Percentiles rank a stretch among this genome's conserved stretches.
phyloP scores from a whole-genome alignment of 2,329 filamentous ascomycete species.

The Aspergillus spinulosporus region DNA sequence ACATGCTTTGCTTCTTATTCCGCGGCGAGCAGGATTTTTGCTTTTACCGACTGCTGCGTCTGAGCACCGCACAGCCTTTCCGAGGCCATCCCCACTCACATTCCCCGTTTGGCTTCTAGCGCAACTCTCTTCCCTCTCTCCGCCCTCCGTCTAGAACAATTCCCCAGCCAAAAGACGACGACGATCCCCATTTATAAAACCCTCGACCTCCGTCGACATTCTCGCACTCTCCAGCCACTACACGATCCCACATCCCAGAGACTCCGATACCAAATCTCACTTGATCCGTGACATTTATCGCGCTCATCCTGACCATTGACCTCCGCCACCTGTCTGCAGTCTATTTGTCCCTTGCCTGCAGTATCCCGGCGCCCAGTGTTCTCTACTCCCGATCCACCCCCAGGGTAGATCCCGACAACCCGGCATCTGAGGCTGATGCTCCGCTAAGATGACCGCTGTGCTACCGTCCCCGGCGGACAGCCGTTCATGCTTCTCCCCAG shows the following conservation, averaged over 20 bases:
- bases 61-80: background rate
- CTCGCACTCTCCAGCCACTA: background rate
- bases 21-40: background rate
- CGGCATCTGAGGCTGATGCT: constrained; percentile 8
- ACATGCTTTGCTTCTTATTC: background rate
- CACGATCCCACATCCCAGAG: too few relatives aligned
- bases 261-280: too few relatives aligned
- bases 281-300: background rate
- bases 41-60: background rate
- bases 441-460: constrained; percentile 37
- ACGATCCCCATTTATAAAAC: constrained; percentile 7
- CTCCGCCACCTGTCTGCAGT: background rate
- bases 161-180: background rate
- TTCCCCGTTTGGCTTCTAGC: constrained; percentile 7
- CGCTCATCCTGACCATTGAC: background rate
- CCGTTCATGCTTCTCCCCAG: constrained; percentile 33
- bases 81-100: constrained; percentile 7
- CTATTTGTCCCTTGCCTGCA: background rate
- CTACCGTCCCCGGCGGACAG: constrained; percentile 34
- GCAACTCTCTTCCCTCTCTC: background rate
- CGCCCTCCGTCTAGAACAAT: constrained; percentile 1
- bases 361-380: background rate
- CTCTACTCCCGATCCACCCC: background rate
- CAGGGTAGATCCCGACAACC: background rate
- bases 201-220: background rate